These are phyloP conservation scores for Russula griseocarnosa DNA, from an alignment of 768 basidiomycete species.

Conservation along the genomic window DNA sequence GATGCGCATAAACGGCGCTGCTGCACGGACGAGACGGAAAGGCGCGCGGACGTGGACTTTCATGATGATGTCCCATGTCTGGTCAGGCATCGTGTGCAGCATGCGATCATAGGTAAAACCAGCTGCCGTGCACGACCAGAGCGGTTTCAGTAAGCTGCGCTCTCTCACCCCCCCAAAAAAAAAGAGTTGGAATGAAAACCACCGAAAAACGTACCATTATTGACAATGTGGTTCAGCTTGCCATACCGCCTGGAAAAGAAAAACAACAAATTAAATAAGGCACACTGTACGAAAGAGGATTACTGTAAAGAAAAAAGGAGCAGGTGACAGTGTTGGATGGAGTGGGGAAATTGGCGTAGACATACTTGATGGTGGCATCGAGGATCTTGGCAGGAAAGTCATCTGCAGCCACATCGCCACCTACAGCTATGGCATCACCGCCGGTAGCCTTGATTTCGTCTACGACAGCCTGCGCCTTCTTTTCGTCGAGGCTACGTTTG, in stretches of 20 bases:
- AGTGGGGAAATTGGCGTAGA: conserved; percentile 24
- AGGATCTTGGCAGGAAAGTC: conserved; percentile 79
- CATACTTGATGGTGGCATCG: conserved; percentile 69
- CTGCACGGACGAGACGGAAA: conserved; percentile 78
- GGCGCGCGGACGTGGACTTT: conserved; percentile 84
- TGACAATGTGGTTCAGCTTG: conserved; percentile 83
- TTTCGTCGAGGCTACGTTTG: conserved; percentile 59
- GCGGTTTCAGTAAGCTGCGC: background rate
- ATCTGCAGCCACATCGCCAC: conserved; percentile 78
- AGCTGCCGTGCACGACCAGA: conserved; percentile 39
- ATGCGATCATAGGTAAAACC: conserved; percentile 84
- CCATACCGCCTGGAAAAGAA: conserved; percentile 57
- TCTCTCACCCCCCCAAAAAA: too few relatives aligned
- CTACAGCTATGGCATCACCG: conserved; percentile 68
- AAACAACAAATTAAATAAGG: background rate
- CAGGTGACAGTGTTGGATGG: background rate
- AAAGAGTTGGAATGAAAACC: background rate
- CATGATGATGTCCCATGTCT: conserved; percentile 74
- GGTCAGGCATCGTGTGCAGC: conserved; percentile 83
- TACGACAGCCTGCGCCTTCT: conserved; percentile 60
- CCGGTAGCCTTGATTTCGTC: conserved; percentile 69
- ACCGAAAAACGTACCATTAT: conserved; percentile 58
- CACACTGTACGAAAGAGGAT: background rate
- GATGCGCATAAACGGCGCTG: conserved; percentile 79
- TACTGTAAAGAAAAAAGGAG: too few relatives aligned